Conservation (phyloP, 441 rosid genomes). For the Pelargonium myrrhifolium region DNA sequence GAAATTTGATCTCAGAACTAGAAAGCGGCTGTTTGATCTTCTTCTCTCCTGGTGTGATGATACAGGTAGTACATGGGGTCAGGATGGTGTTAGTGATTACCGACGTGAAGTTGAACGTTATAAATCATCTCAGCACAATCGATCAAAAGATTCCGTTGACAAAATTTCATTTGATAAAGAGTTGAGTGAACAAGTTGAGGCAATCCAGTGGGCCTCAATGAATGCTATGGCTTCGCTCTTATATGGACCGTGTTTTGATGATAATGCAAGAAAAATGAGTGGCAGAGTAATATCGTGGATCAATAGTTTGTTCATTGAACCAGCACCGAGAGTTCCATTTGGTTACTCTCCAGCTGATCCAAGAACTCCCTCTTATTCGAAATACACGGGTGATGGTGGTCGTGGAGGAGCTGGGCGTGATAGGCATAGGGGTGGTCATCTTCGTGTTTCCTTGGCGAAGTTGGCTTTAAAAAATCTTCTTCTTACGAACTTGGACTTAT, state of each 20-base stretch:
- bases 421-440: constrained; percentile 84
- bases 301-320: constrained; percentile 92
- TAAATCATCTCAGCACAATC: constrained; percentile 84
- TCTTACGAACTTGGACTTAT: constrained; percentile 91
- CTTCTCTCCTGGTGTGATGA: constrained; percentile 96
- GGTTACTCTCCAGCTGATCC: constrained; percentile 98
- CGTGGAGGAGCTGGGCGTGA: constrained; percentile 87
- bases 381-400: constrained; percentile 78
- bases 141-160: constrained; percentile 96
- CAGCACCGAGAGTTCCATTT: constrained; percentile 91
- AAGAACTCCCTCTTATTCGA: constrained; percentile 87
- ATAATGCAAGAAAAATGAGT: constrained; percentile 97
- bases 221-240: constrained; percentile 96
- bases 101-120: constrained; percentile 99
- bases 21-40: constrained; percentile 87
- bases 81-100: constrained; percentile 79
- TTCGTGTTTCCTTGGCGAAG: constrained; percentile 88
- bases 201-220: constrained; percentile 97
- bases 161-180: constrained; percentile 95
- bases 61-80: constrained; percentile 81
- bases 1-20: constrained; percentile 77
- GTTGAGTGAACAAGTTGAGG: constrained; percentile 86
- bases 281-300: constrained; percentile 98
- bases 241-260: constrained; percentile 97
- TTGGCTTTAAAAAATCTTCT: constrained; percentile 96